Evolutionary conservation across 1,139 yeast species (phyloP), one percentile per base, ranked within the genome.

Genomic region (Candida tetrigidarum): DNA sequence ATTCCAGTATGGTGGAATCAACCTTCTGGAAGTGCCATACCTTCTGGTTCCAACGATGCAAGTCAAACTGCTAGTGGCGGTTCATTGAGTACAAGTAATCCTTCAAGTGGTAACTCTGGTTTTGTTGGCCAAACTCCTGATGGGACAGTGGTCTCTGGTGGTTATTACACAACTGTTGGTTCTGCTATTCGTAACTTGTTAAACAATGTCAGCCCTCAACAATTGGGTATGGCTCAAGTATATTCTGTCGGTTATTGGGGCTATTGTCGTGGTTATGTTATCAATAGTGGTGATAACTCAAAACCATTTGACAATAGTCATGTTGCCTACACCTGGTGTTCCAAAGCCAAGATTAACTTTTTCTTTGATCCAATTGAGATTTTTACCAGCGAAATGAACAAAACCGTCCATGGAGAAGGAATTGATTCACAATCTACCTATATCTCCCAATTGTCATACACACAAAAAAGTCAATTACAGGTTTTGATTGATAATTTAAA

Each of bases 161-260:
- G 48, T 19, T 32, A 41, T 32, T 46, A 50, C 48, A 49, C 51
- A 10, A 45, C 55, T 15, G 47, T 52, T 7, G 37, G 49, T 5
- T 48, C 47, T 10, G 54, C 54, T 5, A 48, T 50, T 37, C 44
- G 49, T 10, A 48, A 48, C 40, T 25, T 59, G 15, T 46, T 61
- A 11, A 41, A 38, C 27, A 51, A 51, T 37, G 56, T 61, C 12
- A 47, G 55, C 5, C 64, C 64, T 38, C 39, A 50, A 14, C 62
- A 61, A 33, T 57, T 81, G 37, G 88, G 89, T 1, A 64, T 86
- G 26, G 69, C 86, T 5, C 81, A 81, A 41, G 79, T 81, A 22
- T 86, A 85, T 59, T 74, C 83, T 12, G 67, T 85, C 34, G 82
- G 90, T 39, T 73, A 77, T 59, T 86, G 91, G 82, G 92, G 91